Evolutionary conservation across 2,329 filamentous ascomycete genomes (phyloP), one percentile per base, ranked within the genome.

Genomic region (Teratosphaeria destructans): DNA sequence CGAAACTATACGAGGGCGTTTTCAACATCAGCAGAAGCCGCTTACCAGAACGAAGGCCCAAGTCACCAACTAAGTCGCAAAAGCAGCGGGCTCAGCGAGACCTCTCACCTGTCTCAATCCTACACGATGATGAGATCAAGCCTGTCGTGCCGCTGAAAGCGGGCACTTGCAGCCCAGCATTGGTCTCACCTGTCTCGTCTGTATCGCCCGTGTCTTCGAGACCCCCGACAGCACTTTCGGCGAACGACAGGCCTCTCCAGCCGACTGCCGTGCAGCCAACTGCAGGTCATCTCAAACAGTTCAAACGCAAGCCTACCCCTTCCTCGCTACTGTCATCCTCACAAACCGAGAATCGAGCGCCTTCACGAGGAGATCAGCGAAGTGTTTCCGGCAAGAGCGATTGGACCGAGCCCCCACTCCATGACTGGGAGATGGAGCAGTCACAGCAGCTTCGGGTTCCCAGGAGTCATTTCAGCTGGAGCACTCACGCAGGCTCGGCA

Each of bases 391-490:
- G 53, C 34, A 59, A 63, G 29, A 64, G 62, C 34, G 54, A 62
- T 43, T 63, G 57, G 58, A 60, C 53, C 34, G 34, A 54, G 34
- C 47, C 57, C n/a, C 56, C 59, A 29, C 52, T 54, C 27, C 49
- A 54, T 23, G 52, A 61, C 26, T 54, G 53, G 53, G 27, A 37
- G 53, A 23, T 32, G 57, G 57, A 27, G 35, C 54, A 37, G 19
- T 37, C 29, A 8, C 54, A 62, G 29, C 55, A 60, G 12, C 37
- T 52, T 7, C 52, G 23, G 29, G 37, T 19, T n/a, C 32, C 27
- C 23, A 62, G 59, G 4, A 71, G 68, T 60, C 71, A 68, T 60
- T 71, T 72, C 65, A 72, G 69, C 60, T 72, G 70, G 70, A 71
- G 68, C 11, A 72, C 70, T 3, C 65, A 63, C 56, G 70, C 66